phyloP scores from a whole-genome alignment of 768 basidiomycete species.

The Glaciozyma martinii region DNA sequence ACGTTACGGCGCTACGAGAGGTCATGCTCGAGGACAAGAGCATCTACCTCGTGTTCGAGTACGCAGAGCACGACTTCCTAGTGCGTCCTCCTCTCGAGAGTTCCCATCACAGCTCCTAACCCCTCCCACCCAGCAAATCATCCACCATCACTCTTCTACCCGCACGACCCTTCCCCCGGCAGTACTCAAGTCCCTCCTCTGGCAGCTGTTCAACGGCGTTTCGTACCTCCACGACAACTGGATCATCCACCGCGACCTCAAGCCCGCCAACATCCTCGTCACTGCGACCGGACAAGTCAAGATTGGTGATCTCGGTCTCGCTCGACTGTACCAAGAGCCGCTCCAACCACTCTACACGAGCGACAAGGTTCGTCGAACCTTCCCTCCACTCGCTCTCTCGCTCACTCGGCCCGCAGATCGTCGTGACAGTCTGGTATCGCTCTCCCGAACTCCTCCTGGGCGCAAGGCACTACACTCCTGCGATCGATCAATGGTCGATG shows the following conservation, averaged over 20 bases:
- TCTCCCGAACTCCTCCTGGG: constrained; percentile 93
- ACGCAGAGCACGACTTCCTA: constrained; percentile 96
- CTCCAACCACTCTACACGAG: constrained; percentile 83
- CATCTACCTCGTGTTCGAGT: constrained; percentile 99
- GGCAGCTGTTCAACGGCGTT: constrained; percentile 88
- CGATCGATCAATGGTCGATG: constrained; percentile 91
- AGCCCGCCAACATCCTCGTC: constrained; percentile 97
- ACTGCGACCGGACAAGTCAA: constrained; percentile 81
- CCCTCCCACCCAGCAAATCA: constrained; percentile 68
- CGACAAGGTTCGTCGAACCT: constrained; percentile 55
- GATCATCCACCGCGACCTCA: constrained; percentile 93
- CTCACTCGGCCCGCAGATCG: constrained; percentile 43
- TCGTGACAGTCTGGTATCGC: constrained; percentile 99
- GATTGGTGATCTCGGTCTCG: constrained; percentile 95
- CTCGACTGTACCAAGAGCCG: constrained; percentile 80
- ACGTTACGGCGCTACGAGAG: constrained; percentile 81
- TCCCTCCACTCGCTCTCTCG: not conserved
- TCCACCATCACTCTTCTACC: constrained; percentile 91
- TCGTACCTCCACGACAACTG: constrained; percentile 90
- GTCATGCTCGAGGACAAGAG: constrained; percentile 97
- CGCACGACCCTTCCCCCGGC: constrained; percentile 63
- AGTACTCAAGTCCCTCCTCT: constrained; percentile 84
- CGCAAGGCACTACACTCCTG: constrained; percentile 94
- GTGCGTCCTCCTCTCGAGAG: constrained; percentile 46
- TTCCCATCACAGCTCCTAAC: not conserved